Evolutionary conservation across 495 filamentous ascomycete genomes (phyloP).

Genomic region (Aspergillus ostianus): DNA sequence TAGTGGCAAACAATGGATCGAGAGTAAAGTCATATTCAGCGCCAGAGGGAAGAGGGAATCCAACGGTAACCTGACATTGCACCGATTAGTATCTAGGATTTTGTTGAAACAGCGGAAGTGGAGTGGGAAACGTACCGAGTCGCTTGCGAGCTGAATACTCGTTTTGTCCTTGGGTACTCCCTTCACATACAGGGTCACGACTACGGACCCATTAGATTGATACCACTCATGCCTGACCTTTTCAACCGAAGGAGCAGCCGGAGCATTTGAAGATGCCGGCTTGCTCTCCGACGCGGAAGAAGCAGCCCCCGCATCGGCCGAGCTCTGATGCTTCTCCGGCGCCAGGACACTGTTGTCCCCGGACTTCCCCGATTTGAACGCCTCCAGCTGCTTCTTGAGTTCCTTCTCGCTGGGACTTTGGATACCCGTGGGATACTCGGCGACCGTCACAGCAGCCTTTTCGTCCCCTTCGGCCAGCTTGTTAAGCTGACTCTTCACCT

Average conservation of each 20-base stretch:
- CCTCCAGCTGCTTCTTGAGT: constrained; percentile 34
- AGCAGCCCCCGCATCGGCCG: constrained; percentile 17
- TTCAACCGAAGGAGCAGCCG: constrained; percentile 18
- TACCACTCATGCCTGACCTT: constrained; percentile 83
- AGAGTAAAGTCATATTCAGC: constrained; percentile 66
- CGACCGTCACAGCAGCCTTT: constrained; percentile 53
- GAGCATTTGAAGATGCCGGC: constrained; percentile 4
- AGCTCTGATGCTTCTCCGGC: constrained; percentile 2
- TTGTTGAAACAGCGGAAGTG: background rate
- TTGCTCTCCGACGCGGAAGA: constrained; percentile 3
- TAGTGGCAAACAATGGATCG: constrained; percentile 64
- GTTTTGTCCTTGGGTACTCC: constrained; percentile 64
- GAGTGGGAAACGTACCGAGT: constrained; percentile 39
- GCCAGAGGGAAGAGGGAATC: constrained; percentile 63
- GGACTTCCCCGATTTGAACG: constrained; percentile 27
- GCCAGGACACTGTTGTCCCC: background rate
- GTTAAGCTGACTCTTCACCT: constrained; percentile 48
- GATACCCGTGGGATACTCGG: constrained; percentile 59
- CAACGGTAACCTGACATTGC: constrained; percentile 51
- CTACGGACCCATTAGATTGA: constrained; percentile 63
- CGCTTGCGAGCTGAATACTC: constrained; percentile 53
- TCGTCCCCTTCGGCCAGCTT: constrained; percentile 61
- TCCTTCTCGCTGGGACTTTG: constrained; percentile 44
- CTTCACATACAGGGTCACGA: constrained; percentile 70
- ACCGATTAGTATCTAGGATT: constrained; percentile 19